Evolutionary conservation across 1,139 yeast genomes (phyloP), one percentile per base, ranked within the genome.

Genomic region (Candida mesenterica): DNA sequence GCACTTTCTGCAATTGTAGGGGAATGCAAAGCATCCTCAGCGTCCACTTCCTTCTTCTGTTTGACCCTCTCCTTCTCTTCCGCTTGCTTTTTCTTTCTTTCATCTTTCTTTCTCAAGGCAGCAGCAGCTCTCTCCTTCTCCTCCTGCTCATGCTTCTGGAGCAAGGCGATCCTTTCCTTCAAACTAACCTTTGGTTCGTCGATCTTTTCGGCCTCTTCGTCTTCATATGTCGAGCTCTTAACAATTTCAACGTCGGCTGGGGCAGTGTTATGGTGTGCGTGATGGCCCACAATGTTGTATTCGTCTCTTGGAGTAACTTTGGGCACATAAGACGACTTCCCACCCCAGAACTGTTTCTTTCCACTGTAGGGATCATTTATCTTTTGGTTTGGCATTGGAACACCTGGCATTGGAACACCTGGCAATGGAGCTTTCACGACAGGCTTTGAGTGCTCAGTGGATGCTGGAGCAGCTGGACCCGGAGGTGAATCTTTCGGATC

Each of bases 161-260:
- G 68, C 52, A 87, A 55, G 8, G 87, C 87, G 54, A 92, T 88
- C 45, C 97, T 75, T 47, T 92, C 97, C 54, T 85, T 85, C 52
- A 92, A 68, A 39, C 95, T 82, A 65, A 89, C 62, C 48, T 84
- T 82, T 9, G 96, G 96, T 17, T 66, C 76, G 18, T 68, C 77
- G 5, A 65, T 71, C 38, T 75, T 79, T 40, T 68, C 45, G 10
- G 49, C 46, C 18, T 41, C 54, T 9, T 45, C 52, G 25, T 50
- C 53, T 15, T 41, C 48, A 13, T 43, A 45, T 12, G 48, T 43
- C 13, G 49, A 42, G 24, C 52, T 49, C 38, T 46, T 55, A 15
- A 59, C 64, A 4, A 62, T 48, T 15, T 62, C 64, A 6, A 48
- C 45, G 22, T 48, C 51, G 4, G 36, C 37, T 4, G 52, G 52